Conservation (phyloP, 2,329 filamentous ascomycete species). For the Colletotrichum salicis region DNA sequence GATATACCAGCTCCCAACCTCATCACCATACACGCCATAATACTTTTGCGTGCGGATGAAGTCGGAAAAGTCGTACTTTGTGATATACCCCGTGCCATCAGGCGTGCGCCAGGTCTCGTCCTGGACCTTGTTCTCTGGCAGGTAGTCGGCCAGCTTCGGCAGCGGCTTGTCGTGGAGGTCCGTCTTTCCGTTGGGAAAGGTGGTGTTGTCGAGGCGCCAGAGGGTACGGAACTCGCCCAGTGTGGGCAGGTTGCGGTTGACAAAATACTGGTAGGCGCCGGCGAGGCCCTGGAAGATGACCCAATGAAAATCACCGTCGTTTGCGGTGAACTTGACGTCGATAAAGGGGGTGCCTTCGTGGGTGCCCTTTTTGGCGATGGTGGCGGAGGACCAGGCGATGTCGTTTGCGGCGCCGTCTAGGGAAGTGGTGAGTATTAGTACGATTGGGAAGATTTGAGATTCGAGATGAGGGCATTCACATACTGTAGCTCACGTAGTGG, state of each 20-base stretch:
- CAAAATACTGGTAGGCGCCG: slow-evolving; percentile 67
- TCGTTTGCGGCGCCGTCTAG: slow-evolving; percentile 58
- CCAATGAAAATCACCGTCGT: slow-evolving; percentile 62
- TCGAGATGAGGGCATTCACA: slow-evolving; percentile 3
- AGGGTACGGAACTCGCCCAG: slow-evolving; percentile 62
- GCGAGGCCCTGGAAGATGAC: slow-evolving; percentile 59
- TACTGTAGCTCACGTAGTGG: slow-evolving; percentile 46
- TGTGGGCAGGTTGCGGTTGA: slow-evolving; percentile 58
- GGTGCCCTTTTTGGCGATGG: slow-evolving; percentile 47
- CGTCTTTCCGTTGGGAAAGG: slow-evolving; percentile 58
- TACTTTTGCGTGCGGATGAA: slow-evolving; percentile 51
- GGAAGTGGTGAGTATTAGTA: background rate
- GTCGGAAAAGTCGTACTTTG: slow-evolving; percentile 58
- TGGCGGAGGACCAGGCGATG: slow-evolving; percentile 58
- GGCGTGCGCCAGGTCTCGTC: slow-evolving; percentile 62
- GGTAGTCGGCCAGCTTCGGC: slow-evolving; percentile 55
- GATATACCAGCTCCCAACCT: slow-evolving; percentile 63
- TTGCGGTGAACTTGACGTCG: slow-evolving; percentile 58
- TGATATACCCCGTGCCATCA: slow-evolving; percentile 52
- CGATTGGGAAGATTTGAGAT: background rate
- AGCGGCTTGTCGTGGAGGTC: slow-evolving; percentile 56
- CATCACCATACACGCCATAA: slow-evolving; percentile 61
- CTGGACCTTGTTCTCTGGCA: slow-evolving; percentile 58
- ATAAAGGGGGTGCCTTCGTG: slow-evolving; percentile 53
- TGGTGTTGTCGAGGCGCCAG: slow-evolving; percentile 59